Conservation (phyloP, 371 early-diverging fungal species). For the Rhizopus arrhizus region DNA sequence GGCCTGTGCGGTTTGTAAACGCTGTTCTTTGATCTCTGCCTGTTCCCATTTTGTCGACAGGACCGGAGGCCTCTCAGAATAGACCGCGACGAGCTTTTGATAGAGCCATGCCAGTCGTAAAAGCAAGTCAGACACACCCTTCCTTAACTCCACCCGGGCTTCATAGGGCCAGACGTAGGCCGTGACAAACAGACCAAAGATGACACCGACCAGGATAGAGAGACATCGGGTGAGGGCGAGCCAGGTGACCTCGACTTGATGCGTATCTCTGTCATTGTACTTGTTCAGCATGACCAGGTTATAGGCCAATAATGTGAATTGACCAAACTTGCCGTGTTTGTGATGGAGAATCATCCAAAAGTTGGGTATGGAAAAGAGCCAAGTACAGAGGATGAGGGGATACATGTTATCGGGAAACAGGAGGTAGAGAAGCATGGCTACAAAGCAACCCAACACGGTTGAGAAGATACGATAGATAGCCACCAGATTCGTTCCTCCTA, state of each 20-base stretch:
- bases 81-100: slow-evolving; percentile 66
- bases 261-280: slow-evolving; percentile 70
- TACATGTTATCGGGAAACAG: slow-evolving; percentile 58
- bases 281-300: slow-evolving; percentile 78
- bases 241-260: slow-evolving; percentile 53
- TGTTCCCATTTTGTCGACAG: slow-evolving; percentile 33
- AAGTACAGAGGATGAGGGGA: slow-evolving; percentile 60
- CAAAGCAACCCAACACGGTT: slow-evolving; percentile 69
- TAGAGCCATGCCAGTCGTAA: slow-evolving; percentile 70
- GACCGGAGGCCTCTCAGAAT: slow-evolving; percentile 31
- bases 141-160: slow-evolving; percentile 80
- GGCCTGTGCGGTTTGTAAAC: slow-evolving; percentile 34
- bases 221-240: slow-evolving; percentile 68
- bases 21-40: slow-evolving; percentile 32
- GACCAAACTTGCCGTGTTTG: slow-evolving; percentile 77
- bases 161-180: slow-evolving; percentile 82
- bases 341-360: slow-evolving; percentile 70
- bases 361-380: slow-evolving; percentile 73
- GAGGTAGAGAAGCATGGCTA: slow-evolving; percentile 61
- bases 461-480: slow-evolving; percentile 77
- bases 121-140: slow-evolving; percentile 67
- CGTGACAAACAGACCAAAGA: slow-evolving; percentile 70
- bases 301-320: slow-evolving; percentile 75
- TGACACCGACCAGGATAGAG: slow-evolving; percentile 73
- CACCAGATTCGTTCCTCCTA: slow-evolving; percentile 79